phyloP scores from a whole-genome alignment of 148 eudicot species.

The Silene uniflora region DNA sequence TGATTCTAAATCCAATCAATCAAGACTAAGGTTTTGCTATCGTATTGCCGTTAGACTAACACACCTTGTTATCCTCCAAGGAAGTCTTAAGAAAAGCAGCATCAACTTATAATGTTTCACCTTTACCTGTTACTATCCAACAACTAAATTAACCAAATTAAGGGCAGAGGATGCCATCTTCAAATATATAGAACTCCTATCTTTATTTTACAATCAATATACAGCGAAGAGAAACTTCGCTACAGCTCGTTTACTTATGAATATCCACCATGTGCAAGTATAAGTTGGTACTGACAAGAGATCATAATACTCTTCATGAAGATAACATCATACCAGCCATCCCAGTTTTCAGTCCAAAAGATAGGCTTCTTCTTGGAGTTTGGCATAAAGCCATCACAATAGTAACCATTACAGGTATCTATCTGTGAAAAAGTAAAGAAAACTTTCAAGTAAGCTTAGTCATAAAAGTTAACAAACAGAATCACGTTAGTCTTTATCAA shows the following conservation, averaged over 20 bases:
- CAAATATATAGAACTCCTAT: background rate
- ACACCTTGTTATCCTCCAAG: background rate
- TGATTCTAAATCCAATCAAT: background rate
- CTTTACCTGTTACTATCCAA: background rate
- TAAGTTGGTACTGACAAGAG: conserved; percentile 1
- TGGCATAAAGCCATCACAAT: conserved; percentile 88
- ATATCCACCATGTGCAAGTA: background rate
- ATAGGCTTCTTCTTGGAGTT: conserved; percentile 76
- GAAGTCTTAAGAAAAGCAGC: background rate
- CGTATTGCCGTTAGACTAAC: background rate
- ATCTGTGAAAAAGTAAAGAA: conserved; percentile 43
- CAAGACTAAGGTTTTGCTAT: background rate
- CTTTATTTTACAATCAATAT: background rate
- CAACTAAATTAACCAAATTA: background rate
- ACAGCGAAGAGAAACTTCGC: background rate
- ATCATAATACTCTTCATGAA: conserved; percentile 8
- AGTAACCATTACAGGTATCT: conserved; percentile 91
- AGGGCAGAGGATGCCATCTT: background rate
- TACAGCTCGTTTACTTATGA: background rate
- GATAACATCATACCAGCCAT: conserved; percentile 74
- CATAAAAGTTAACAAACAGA: background rate
- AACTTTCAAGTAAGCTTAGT: background rate
- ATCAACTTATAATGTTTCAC: background rate
- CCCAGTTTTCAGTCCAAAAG: conserved; percentile 97
- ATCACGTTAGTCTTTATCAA: background rate